Evolutionary conservation across 345 rosid species (phyloP).

Genomic region (Salix viminalis): DNA sequence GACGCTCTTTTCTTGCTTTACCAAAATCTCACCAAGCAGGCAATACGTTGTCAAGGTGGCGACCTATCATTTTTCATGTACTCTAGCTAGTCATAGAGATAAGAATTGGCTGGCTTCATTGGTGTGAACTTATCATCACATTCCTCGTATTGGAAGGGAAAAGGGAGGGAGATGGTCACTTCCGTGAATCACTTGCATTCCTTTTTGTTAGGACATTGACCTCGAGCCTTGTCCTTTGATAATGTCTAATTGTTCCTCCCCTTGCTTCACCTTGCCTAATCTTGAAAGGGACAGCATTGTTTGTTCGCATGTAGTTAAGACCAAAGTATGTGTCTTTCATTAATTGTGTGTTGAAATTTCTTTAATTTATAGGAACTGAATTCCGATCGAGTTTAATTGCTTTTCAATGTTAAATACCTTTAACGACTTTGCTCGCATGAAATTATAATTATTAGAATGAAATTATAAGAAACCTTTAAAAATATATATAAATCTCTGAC

Average conservation of each 20-base stretch:
- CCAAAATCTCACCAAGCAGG: background rate
- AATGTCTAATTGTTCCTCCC: background rate
- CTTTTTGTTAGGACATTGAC: slow-evolving; percentile 11
- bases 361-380: background rate
- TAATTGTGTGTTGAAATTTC: background rate
- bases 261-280: slow-evolving; percentile 10
- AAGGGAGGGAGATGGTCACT: background rate
- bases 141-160: background rate
- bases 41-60: slow-evolving; percentile 5
- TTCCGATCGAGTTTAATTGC: background rate
- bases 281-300: slow-evolving; percentile 22
- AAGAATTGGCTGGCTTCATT: background rate
- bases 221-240: slow-evolving; percentile 6
- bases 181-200: slow-evolving; percentile 22
- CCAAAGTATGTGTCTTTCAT: background rate
- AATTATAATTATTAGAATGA: background rate
- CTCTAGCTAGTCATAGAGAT: background rate
- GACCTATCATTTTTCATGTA: slow-evolving; percentile 14
- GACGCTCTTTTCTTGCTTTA: background rate
- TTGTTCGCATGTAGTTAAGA: background rate
- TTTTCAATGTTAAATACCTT: background rate
- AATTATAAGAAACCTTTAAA: background rate
- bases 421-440: background rate
- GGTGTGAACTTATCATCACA: background rate
- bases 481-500: background rate